Base-by-base conservation (phyloP, 176 grass and related monocot species). In the Juncus inflexus region DNA sequence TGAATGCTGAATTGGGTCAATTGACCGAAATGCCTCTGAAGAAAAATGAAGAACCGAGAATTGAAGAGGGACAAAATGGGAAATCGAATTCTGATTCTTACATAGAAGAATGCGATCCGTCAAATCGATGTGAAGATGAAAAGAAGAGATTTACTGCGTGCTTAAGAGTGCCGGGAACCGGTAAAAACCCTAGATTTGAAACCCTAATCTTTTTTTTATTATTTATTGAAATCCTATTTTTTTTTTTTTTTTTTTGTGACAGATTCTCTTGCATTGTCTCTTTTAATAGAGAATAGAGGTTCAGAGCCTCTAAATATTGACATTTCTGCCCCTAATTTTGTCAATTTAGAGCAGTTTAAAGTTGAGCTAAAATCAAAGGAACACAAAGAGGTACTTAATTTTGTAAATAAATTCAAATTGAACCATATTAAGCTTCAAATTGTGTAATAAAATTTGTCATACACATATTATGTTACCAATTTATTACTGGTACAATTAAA, bases 131-230 rank as follows among this genome's bases (percentile, higher is more conserved):
- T 51, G 40, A 86, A 10, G 82, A 86, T 69, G 74, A 69, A 79
- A 83, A 86, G 6, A 73, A 80, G 37, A 86, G 76, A 47, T 89
- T 97, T 61, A 75, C 86, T 35, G 85, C 82, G 61, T 97, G 92
- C 64, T 83, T 91, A 59, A 89, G 90, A 86, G 87, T 97, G 63
- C 73, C 88, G 6, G 94, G 94, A 72, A 75, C 84, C 80, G 94
- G 94, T 97, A 73, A 15, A 67, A 64, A 10, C 64, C 78, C 16
- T 19, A 42, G 42, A 9, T 57, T 37, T 6, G 42, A 58, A 36
- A 54, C 11, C 28, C 49, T 68, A 51, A 55, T 3, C 45, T 12
- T 15, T 52, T 66, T 51, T 64, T 74, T 14, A 42, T 36, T 57
- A 53, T 76, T 28, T 64, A 51, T 54, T 74, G 38, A 63, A 51